Evolutionary conservation across 768 basidiomycete species (phyloP), one percentile per base, ranked within the genome.

Genomic region (Steccherinum ochraceum): DNA sequence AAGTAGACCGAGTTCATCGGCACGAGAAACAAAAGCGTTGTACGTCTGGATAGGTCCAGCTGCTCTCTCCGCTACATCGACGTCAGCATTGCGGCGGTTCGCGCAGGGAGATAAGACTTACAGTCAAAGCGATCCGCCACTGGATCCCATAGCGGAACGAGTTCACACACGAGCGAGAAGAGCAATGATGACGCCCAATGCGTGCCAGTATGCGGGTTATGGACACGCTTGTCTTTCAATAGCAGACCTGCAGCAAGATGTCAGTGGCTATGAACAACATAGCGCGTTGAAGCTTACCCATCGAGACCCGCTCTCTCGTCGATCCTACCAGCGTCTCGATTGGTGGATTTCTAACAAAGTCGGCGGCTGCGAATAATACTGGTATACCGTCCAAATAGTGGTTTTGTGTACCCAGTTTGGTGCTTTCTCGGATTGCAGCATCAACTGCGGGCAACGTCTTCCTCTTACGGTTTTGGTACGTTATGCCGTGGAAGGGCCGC

Each of bases 341-440:
- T 13, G 59, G 59, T 10, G 74, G 70, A 24, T 65, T 58, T 46
- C 61, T 60, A 13, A 85, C 52, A 13, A 79, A 48, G 7, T 71
- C 70, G 0, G 76, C 71, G 4, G 83, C 84, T 13, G 69, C 63
- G 62, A 84, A 91, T 2, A 87, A 72, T 1, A 72, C 67, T 2
- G 86, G 87, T 41, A 89, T 79, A 18, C 87, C 91, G 60, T 86
- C 87, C 16, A 88, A 67, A 55, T 80, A 89, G 60, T 89, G 83
- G 54, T 86, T 81, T 58, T 87, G 85, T 18, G 76, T 73, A 10
- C 90, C 89, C 23, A 92, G 74, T 64, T 94, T 97, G 52, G 96
- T 67, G 4, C 89, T 88, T 44, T 95, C 89, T 45, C 87, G 78
- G 26, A 97, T 76, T 24, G 84, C 83, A 24, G 80, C 79, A 49